These are phyloP conservation scores for Penicillium sp. DNA, from an alignment of 2,329 filamentous ascomycete genomes.

Conservation along the genomic window DNA sequence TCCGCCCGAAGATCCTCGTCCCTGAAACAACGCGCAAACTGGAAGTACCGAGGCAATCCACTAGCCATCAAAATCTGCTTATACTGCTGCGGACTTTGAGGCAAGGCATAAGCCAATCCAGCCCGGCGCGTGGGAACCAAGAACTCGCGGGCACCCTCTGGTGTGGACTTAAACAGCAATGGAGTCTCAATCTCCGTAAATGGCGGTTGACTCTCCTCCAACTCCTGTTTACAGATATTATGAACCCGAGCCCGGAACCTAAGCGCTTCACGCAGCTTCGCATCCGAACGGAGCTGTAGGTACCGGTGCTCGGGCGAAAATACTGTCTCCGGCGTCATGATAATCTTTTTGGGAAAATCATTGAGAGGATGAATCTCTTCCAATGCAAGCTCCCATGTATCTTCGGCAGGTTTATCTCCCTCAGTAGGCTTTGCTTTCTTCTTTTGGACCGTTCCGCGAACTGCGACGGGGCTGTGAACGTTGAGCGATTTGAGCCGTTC, in stretches of 20 bases:
- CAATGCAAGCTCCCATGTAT: constrained; percentile 60
- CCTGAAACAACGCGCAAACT: constrained; percentile 91
- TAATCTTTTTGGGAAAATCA: constrained; percentile 70
- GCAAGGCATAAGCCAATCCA: constrained; percentile 82
- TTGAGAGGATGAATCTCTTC: constrained; percentile 67
- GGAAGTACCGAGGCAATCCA: constrained; percentile 79
- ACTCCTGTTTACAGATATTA: constrained; percentile 53
- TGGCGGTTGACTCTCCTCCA: constrained; percentile 50
- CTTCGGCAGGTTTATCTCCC: constrained; percentile 29
- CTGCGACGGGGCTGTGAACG: constrained; percentile 55
- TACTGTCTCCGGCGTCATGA: constrained; percentile 70
- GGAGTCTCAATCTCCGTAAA: constrained; percentile 89
- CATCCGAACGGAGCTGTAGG: constrained; percentile 77
- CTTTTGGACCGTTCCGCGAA: constrained; percentile 51
- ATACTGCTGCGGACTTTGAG: constrained; percentile 96
- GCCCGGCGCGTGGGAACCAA: constrained; percentile 79
- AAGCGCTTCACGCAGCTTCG: constrained; percentile 65
- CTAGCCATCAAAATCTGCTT: constrained; percentile 97
- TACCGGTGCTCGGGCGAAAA: constrained; percentile 77
- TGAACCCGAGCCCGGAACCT: constrained; percentile 65
- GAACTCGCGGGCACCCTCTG: constrained; percentile 93
- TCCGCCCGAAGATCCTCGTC: constrained; percentile 93
- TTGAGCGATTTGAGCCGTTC: constrained; percentile 46
- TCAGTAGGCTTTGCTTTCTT: constrained; percentile 37
- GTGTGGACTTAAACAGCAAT: constrained; percentile 93